A percentile compares a stretch with the other conserved stretches of the same genome.
Conservation (phyloP, 257 asterid genomes). For the Solanum bukasovii region DNA sequence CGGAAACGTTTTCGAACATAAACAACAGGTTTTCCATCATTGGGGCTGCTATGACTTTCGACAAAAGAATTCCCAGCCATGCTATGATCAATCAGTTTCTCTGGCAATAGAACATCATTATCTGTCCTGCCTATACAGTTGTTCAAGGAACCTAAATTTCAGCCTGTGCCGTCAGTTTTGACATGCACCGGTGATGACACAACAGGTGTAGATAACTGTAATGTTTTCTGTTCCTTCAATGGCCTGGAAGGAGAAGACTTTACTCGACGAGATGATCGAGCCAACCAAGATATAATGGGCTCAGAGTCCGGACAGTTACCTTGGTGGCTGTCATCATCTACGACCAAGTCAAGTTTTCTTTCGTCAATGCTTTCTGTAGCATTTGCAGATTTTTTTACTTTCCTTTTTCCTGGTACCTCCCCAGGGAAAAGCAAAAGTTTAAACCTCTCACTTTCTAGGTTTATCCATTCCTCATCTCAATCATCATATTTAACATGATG, state of each 20-base stretch:
- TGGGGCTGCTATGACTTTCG: no score
- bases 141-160: no score
- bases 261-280: slow-evolving; percentile 67
- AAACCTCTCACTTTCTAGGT: slow-evolving; percentile 76
- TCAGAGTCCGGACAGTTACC: slow-evolving; percentile 60
- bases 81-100: no score
- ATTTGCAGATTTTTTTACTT: slow-evolving; percentile 20
- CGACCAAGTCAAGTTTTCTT: slow-evolving; percentile 27
- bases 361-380: slow-evolving; percentile 12
- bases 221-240: no score
- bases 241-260: slow-evolving; percentile 18
- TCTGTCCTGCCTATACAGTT: no score
- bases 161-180: no score
- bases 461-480: slow-evolving; percentile 90
- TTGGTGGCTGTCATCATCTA: slow-evolving; percentile 30
- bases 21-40: no score
- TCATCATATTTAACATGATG: slow-evolving; percentile 90
- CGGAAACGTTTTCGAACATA: no score
- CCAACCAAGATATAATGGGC: slow-evolving; percentile 87
- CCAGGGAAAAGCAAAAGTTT: slow-evolving; percentile 83
- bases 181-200: no score
- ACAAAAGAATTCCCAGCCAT: no score
- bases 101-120: no score
- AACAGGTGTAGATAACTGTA: no score
- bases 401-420: slow-evolving; percentile 62